Evolutionary conservation across 106 monocot genomes (phyloP).

Genomic region (Agapanthus africanus): DNA sequence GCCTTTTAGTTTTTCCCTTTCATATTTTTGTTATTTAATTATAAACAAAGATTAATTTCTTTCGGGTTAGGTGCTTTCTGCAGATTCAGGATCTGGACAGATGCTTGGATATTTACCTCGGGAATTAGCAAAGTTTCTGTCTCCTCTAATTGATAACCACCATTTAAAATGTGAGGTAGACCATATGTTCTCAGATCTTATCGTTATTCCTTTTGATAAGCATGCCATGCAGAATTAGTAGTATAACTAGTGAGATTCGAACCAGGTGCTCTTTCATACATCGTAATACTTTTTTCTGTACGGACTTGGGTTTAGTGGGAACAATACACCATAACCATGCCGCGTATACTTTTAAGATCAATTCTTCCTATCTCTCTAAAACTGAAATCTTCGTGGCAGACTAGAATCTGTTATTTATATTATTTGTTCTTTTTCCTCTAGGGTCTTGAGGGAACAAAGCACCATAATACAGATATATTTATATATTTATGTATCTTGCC

Average conservation of each 20-base stretch:
- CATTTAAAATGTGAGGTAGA: slow-evolving; percentile 64
- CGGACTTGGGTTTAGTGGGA: too few relatives aligned
- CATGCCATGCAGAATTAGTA: neutral
- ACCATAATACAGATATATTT: neutral
- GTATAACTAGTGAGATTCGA: neutral
- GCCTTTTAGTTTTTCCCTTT: slow-evolving; percentile 23
- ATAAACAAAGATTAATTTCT: slow-evolving; percentile 10
- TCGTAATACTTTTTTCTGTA: too few relatives aligned
- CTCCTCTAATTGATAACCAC: slow-evolving; percentile 63
- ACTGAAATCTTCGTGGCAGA: too few relatives aligned
- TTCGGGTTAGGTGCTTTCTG: slow-evolving; percentile 41
- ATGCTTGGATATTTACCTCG: slow-evolving; percentile 83
- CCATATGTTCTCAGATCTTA: neutral
- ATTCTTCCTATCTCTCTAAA: too few relatives aligned
- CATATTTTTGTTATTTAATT: neutral
- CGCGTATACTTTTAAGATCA: too few relatives aligned
- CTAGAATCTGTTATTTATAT: too few relatives aligned
- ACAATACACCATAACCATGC: too few relatives aligned
- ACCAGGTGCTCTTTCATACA: neutral
- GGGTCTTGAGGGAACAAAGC: neutral
- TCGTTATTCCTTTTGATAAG: neutral
- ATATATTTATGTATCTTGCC: too few relatives aligned
- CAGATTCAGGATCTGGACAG: slow-evolving; percentile 22
- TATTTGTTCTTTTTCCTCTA: too few relatives aligned
- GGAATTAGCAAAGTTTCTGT: slow-evolving; percentile 58